Percentiles rank a stretch among this genome's conserved stretches.
phyloP scores from a whole-genome alignment of 139 green algal species.

The Coelastrella sp. region DNA sequence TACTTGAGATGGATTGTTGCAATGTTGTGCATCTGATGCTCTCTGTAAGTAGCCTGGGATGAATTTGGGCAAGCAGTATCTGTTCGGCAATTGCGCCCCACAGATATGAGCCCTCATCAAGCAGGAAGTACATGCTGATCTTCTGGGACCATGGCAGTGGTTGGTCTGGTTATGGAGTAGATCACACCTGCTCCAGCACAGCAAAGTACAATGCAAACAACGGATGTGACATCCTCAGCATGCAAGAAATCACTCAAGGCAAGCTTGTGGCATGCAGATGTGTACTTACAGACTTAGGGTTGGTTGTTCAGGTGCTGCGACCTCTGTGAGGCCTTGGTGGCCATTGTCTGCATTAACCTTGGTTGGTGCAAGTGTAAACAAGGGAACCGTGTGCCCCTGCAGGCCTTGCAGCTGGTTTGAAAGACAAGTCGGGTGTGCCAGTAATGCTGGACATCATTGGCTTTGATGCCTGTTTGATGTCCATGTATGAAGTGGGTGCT shows the following conservation, averaged over 20 bases:
- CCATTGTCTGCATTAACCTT: too few species aligned
- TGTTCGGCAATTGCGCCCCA: too few species aligned
- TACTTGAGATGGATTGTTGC: too few species aligned
- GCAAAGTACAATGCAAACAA: neutral
- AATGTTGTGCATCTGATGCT: too few species aligned
- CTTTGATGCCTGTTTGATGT: conserved; percentile 70
- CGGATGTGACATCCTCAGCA: conserved; percentile 50
- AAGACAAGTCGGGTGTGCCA: neutral
- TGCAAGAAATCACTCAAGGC: conserved; percentile 22
- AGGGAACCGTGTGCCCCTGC: neutral
- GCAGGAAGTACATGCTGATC: conserved; percentile 54
- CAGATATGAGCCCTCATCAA: conserved; percentile 15
- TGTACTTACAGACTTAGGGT: too few species aligned
- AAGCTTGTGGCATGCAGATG: too few species aligned
- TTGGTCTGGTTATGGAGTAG: conserved; percentile 59
- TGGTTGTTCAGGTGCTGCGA: too few species aligned
- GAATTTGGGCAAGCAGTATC: too few species aligned
- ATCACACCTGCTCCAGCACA: conserved; percentile 51
- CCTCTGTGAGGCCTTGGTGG: too few species aligned
- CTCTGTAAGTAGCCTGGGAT: too few species aligned
- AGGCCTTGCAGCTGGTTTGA: conserved; percentile 31
- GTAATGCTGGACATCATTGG: conserved; percentile 62
- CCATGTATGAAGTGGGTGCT: conserved; percentile 49
- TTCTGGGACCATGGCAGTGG: conserved; percentile 64
- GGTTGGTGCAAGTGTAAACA: too few species aligned